phyloP scores from a whole-genome alignment of 2,329 filamentous ascomycete species.

The Pestalotiopsis sp. region DNA sequence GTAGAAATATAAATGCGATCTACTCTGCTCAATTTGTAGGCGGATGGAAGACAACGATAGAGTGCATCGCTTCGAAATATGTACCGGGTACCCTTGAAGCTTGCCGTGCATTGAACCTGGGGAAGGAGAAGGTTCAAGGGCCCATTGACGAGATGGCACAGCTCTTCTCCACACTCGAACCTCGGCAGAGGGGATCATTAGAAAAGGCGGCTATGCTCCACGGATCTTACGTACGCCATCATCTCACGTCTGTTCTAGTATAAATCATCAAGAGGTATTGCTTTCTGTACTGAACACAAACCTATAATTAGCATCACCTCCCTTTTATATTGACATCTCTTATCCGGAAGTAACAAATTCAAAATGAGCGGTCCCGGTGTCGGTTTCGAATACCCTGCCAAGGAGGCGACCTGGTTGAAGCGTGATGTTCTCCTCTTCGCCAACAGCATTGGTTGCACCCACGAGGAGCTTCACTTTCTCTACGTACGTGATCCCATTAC shows the following conservation, averaged over 20 bases:
- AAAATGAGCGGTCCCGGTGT: conserved; percentile 56
- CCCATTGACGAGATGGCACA: not conserved
- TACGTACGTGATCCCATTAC: conserved; percentile 61
- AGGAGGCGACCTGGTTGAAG: conserved; percentile 83
- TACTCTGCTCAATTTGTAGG: not conserved
- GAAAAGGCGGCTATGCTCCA: conserved; percentile 12
- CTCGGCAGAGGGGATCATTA: conserved; percentile 16
- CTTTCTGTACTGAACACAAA: not conserved
- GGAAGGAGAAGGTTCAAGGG: not conserved
- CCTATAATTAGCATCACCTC: not conserved
- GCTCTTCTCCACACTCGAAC: conserved; percentile 17
- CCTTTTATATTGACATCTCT: not conserved
- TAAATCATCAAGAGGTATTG: not conserved
- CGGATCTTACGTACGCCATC: not conserved
- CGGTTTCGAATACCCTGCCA: conserved; percentile 79
- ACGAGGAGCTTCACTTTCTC: conserved; percentile 90
- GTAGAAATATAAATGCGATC: not conserved
- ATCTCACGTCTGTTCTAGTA: not conserved
- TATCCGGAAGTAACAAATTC: not conserved
- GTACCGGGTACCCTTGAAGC: not conserved
- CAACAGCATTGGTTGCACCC: conserved; percentile 81
- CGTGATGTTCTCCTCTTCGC: conserved; percentile 89
- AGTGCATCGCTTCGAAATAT: not conserved
- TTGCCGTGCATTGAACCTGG: not conserved
- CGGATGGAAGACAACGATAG: not conserved